Evolutionary conservation across 2,329 filamentous ascomycete genomes (phyloP).

Genomic region (Chalara sp.): DNA sequence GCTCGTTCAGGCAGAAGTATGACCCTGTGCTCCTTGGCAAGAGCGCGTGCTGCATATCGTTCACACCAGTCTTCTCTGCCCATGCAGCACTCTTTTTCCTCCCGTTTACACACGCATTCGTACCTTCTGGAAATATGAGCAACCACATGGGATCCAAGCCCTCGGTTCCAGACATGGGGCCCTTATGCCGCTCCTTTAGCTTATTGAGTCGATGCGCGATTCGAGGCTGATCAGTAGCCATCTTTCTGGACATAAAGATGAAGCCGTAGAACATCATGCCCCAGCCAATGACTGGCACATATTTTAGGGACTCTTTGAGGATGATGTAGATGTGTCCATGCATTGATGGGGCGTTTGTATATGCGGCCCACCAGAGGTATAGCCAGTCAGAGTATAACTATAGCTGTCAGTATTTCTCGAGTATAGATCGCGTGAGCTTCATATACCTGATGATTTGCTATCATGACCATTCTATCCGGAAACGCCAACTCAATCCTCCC

Average conservation of each 20-base stretch:
- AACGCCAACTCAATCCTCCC: slow-evolving; percentile 74
- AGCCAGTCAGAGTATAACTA: slow-evolving; percentile 85
- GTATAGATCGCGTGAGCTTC: background rate
- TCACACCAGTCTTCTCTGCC: slow-evolving; percentile 68
- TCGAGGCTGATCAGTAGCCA: slow-evolving; percentile 71
- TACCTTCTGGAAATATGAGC: slow-evolving; percentile 81
- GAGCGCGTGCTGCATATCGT: slow-evolving; percentile 67
- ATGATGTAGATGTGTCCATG: slow-evolving; percentile 88
- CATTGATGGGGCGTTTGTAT: slow-evolving; percentile 67
- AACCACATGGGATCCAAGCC: slow-evolving; percentile 82
- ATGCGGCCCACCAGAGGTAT: slow-evolving; percentile 92
- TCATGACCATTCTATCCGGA: slow-evolving; percentile 72
- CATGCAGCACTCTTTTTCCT: slow-evolving; percentile 64
- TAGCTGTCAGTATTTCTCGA: slow-evolving; percentile 13
- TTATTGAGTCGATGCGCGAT: slow-evolving; percentile 67
- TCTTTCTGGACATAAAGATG: slow-evolving; percentile 87
- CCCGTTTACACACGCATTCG: slow-evolving; percentile 68
- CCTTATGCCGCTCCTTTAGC: slow-evolving; percentile 51
- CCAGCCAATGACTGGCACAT: slow-evolving; percentile 71
- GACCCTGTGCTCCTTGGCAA: slow-evolving; percentile 76
- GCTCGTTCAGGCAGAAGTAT: slow-evolving; percentile 70
- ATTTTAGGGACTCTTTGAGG: slow-evolving; percentile 78
- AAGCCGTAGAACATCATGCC: slow-evolving; percentile 85
- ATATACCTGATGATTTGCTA: slow-evolving; percentile 75
- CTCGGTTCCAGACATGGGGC: slow-evolving; percentile 42